Conservation (phyloP, 192 early-diverging fungal species). For the Dissophora globulifera region DNA sequence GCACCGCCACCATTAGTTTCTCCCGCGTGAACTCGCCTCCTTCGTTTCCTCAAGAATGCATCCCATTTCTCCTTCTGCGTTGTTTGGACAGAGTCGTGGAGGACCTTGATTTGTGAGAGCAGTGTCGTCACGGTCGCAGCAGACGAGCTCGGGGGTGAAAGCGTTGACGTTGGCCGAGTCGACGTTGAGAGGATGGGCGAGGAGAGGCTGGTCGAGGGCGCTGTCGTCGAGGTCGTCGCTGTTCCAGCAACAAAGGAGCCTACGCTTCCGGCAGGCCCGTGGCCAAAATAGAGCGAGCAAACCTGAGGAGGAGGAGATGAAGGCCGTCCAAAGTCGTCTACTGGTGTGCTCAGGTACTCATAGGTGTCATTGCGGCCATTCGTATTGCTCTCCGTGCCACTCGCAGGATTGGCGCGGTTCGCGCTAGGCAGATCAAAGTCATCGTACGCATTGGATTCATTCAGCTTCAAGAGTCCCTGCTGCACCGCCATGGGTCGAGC, state of each 20-base stretch:
- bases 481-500: slow-evolving; percentile 48
- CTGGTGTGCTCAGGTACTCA: slow-evolving; percentile 16
- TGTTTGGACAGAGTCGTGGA: slow-evolving; percentile 48
- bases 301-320: slow-evolving; percentile 12
- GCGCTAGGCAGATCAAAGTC: slow-evolving; percentile 20
- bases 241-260: slow-evolving; percentile 9
- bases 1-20: slow-evolving; percentile 33
- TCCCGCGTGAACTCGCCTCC: slow-evolving; percentile 38
- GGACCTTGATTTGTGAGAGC: slow-evolving; percentile 50
- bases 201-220: slow-evolving; percentile 14
- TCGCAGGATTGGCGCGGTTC: neutral
- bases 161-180: slow-evolving; percentile 35
- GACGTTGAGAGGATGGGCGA: slow-evolving; percentile 40
- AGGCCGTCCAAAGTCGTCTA: slow-evolving; percentile 16
- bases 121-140: slow-evolving; percentile 25
- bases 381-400: neutral
- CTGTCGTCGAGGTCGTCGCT: slow-evolving; percentile 11
- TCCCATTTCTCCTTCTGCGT: slow-evolving; percentile 54
- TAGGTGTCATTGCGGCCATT: neutral
- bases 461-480: slow-evolving; percentile 41
- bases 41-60: slow-evolving; percentile 33
- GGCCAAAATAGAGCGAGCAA: slow-evolving; percentile 28
- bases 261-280: neutral
- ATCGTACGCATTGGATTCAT: slow-evolving; percentile 24
- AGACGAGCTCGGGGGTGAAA: slow-evolving; percentile 33